Evolutionary conservation across 805 yeast genomes (phyloP).

Genomic region (Metschnikowia reukaufii): DNA sequence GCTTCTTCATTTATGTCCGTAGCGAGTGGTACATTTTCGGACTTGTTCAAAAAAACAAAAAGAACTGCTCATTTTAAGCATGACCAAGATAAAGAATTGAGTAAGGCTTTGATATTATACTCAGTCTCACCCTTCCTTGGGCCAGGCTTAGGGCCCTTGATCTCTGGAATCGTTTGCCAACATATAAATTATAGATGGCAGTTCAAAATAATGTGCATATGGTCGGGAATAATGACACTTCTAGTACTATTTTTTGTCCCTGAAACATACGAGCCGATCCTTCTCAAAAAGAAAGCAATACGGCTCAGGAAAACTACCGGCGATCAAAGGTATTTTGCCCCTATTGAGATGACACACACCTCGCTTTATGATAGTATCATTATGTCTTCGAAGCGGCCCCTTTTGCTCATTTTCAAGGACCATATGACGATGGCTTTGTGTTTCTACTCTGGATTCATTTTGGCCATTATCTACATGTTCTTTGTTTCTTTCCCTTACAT

Average conservation of each 20-base stretch:
- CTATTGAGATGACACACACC: constrained; percentile 31
- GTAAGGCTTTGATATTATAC: constrained; percentile 28
- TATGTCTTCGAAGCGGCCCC: constrained; percentile 25
- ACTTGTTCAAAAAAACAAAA: constrained; percentile 22
- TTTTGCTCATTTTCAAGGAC: constrained; percentile 27
- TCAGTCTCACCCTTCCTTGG: constrained; percentile 32
- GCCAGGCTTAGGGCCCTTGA: constrained; percentile 31
- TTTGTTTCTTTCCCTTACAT: constrained; percentile 19
- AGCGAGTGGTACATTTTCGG: constrained; percentile 32
- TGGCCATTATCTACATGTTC: constrained; percentile 19
- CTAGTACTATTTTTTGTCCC: constrained; percentile 27
- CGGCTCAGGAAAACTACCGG: constrained; percentile 35
- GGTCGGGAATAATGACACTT: constrained; percentile 23
- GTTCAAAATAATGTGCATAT: constrained; percentile 27
- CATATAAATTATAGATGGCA: constrained; percentile 26
- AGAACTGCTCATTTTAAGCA: constrained; percentile 12
- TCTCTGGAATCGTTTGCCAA: constrained; percentile 28
- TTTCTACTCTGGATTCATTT: constrained; percentile 21
- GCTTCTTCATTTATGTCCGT: constrained; percentile 31
- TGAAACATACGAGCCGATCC: constrained; percentile 31
- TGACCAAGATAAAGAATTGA: constrained; percentile 14
- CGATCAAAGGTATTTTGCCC: constrained; percentile 39
- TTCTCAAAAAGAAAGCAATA: constrained; percentile 25
- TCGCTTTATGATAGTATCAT: constrained; percentile 22
- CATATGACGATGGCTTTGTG: constrained; percentile 31